Evolutionary conservation across 108 stramenopile genomes (phyloP).

Genomic region (Schizochytrium sp.): DNA sequence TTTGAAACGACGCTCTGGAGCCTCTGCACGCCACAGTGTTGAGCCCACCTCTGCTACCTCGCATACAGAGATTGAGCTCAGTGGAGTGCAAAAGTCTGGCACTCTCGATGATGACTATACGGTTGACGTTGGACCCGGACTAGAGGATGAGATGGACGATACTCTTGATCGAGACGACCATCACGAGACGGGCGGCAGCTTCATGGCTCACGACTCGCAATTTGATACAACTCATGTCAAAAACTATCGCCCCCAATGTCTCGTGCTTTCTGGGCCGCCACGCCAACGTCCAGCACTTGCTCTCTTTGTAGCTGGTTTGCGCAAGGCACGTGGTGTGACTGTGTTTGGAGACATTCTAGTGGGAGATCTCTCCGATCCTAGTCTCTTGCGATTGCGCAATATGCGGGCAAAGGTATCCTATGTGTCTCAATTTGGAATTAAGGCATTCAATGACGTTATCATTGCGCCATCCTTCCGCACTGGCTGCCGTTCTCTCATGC

Average conservation of each 20-base stretch:
- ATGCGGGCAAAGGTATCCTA: slow-evolving; percentile 28
- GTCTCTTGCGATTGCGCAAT: slow-evolving; percentile 14
- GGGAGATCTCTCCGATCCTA: neutral
- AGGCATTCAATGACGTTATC: slow-evolving; percentile 52
- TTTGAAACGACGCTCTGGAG: neutral
- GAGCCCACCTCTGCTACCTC: neutral
- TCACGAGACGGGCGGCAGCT: too few relatives aligned
- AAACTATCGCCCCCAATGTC: slow-evolving; percentile 62
- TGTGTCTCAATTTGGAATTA: slow-evolving; percentile 11
- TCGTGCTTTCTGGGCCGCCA: slow-evolving; percentile 53
- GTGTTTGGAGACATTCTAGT: slow-evolving; percentile 39
- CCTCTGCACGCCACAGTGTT: neutral
- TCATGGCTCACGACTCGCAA: neutral
- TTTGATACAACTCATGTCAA: slow-evolving; percentile 60
- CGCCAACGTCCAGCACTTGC: slow-evolving; percentile 35
- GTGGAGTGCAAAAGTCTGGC: neutral
- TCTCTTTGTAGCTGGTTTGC: neutral
- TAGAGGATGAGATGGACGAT: neutral
- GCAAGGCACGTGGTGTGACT: slow-evolving; percentile 55
- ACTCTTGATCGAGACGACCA: neutral
- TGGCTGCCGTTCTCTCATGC: slow-evolving; percentile 57
- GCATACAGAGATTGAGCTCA: slow-evolving; percentile 51
- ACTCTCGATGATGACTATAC: neutral
- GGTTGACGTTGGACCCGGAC: neutral
- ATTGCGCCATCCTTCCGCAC: slow-evolving; percentile 60